Conservation (phyloP, 257 asterid species). For the Solanum appendiculatum region DNA sequence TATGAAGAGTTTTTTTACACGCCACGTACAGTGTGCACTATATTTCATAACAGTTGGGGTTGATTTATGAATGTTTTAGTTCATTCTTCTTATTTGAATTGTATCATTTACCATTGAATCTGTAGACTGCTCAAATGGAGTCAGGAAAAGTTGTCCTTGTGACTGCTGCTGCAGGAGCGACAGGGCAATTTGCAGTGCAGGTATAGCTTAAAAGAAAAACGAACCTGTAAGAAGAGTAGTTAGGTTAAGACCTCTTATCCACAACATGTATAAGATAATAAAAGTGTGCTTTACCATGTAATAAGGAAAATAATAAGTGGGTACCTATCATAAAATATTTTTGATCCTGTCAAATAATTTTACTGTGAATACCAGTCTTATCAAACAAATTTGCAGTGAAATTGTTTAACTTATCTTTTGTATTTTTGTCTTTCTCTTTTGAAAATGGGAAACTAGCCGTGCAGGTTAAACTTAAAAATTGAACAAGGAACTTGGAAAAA, state of each 20-base stretch:
- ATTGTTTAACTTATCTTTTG: not conserved
- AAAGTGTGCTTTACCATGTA: not conserved
- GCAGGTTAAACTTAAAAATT: not conserved
- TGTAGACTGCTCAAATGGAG: slow-evolving; percentile 81
- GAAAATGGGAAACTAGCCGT: not conserved
- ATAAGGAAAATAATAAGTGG: not conserved
- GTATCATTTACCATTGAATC: not conserved
- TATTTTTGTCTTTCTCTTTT: not conserved
- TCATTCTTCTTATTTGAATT: not conserved
- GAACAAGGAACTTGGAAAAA: not conserved
- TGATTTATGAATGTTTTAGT: not conserved
- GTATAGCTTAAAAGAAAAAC: slow-evolving; percentile 19
- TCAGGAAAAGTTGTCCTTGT: slow-evolving; percentile 84
- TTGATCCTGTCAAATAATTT: not conserved
- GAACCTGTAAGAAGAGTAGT: not conserved
- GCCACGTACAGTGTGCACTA: not conserved
- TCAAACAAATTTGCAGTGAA: not conserved
- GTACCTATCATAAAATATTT: not conserved
- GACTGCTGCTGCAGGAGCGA: slow-evolving; percentile 99
- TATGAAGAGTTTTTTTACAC: not conserved
- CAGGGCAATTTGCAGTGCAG: slow-evolving; percentile 99
- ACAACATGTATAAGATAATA: not conserved
- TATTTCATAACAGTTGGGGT: not conserved
- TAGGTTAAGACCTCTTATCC: not conserved
- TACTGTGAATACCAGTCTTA: not conserved